Percentiles rank a stretch among this genome's conserved stretches.
phyloP scores from a whole-genome alignment of 768 basidiomycete genomes.

The Tulasnella sp. region DNA sequence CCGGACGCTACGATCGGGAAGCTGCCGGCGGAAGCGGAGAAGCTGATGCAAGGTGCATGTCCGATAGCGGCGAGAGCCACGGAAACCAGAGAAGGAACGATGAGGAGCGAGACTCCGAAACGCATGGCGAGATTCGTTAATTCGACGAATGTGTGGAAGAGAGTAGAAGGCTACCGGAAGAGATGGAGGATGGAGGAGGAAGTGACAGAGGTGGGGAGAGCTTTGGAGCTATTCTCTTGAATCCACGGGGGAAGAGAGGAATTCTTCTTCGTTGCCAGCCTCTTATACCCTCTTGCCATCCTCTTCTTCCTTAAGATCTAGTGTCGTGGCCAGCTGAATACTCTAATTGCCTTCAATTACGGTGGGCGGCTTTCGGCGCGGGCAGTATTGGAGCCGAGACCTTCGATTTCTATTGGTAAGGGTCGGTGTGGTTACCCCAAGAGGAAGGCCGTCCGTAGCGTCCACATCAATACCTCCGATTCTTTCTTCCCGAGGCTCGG shows the following conservation, averaged over 20 bases:
- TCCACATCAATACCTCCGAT: background rate
- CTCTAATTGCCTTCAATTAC: background rate
- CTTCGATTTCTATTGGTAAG: background rate
- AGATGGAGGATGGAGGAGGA: background rate
- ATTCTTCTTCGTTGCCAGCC: background rate
- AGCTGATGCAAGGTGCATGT: conserved; percentile 25
- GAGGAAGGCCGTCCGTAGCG: background rate
- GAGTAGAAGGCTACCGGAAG: background rate
- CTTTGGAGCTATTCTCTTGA: conserved; percentile 9
- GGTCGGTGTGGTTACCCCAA: background rate
- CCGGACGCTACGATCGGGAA: conserved; percentile 28
- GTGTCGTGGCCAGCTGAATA: background rate
- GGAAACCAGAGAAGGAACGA: conserved; percentile 13
- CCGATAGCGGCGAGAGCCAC: conserved; percentile 27
- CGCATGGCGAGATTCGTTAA: background rate
- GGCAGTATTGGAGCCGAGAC: background rate
- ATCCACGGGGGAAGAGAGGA: background rate
- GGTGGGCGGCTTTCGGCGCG: background rate
- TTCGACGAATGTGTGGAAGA: background rate
- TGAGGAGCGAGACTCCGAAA: background rate
- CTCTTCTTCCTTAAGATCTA: background rate
- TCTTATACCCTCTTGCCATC: conserved; percentile 3
- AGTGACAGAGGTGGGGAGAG: background rate
- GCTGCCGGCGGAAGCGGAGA: conserved; percentile 1
- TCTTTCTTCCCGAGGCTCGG: conserved; percentile 4